Evolutionary conservation across 2,329 filamentous ascomycete genomes (phyloP).

Genomic region (Pseudogymnoascus sp.): DNA sequence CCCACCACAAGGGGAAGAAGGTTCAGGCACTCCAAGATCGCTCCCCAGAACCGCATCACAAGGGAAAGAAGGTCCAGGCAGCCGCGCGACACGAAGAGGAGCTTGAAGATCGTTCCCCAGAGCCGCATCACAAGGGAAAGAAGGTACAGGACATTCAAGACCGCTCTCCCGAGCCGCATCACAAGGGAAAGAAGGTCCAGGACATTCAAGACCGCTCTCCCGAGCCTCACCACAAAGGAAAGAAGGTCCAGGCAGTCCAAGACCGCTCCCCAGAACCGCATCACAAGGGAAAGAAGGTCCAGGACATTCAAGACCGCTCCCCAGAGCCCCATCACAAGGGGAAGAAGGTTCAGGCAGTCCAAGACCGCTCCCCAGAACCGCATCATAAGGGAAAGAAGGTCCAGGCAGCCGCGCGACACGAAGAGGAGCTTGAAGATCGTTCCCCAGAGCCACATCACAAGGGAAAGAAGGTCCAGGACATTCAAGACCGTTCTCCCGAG

Average conservation of each 20-base stretch:
- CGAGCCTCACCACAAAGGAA: too few species aligned
- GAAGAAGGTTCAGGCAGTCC: not conserved
- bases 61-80: not conserved
- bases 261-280: too few species aligned
- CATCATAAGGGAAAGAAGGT: not conserved
- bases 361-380: conserved; percentile 5
- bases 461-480: not conserved
- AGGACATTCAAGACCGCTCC: too few species aligned
- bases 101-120: not conserved
- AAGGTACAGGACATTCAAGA: too few species aligned
- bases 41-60: not conserved
- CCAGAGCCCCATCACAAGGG: too few species aligned
- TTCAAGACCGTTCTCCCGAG: too few species aligned
- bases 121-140: not conserved
- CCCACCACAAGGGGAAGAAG: not conserved
- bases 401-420: not conserved
- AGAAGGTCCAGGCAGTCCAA: too few species aligned
- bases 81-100: not conserved
- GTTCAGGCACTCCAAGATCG: conserved; percentile 9
- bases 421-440: not conserved
- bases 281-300: too few species aligned
- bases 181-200: too few species aligned
- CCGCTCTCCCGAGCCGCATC: too few species aligned
- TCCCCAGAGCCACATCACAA: not conserved
- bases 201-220: too few species aligned